Evolutionary conservation across 441 rosid genomes (phyloP).

Genomic region (Lepidium campestre): DNA sequence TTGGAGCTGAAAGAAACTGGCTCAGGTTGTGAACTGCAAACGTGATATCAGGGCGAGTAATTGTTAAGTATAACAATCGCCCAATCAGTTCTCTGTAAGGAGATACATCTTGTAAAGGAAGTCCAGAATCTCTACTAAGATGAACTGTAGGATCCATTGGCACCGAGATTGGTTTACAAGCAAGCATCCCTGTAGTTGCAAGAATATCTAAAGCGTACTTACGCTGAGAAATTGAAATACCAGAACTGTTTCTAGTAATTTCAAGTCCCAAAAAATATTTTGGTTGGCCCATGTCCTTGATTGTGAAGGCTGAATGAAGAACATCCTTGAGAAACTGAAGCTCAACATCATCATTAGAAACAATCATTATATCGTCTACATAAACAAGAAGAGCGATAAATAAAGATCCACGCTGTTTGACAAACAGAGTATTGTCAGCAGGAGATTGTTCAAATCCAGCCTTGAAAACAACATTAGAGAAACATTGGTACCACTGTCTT

Average conservation of each 20-base stretch:
- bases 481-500: neutral
- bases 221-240: neutral
- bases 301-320: neutral
- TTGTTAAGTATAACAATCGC: neutral
- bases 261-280: neutral
- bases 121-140: neutral
- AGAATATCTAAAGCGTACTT: neutral
- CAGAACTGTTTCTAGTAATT: neutral
- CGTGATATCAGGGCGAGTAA: neutral
- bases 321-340: neutral
- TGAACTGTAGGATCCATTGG: neutral
- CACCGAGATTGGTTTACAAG: neutral
- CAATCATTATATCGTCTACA: neutral
- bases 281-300: neutral
- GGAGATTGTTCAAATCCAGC: neutral
- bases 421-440: neutral
- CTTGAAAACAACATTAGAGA: neutral
- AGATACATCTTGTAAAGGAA: neutral
- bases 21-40: neutral
- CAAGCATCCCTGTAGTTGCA: neutral
- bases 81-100: neutral
- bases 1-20: neutral
- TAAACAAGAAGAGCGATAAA: neutral
- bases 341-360: neutral
- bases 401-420: rapidly evolving